Conservation (phyloP, 768 basidiomycete genomes). For the Leccinum longicurvipes region DNA sequence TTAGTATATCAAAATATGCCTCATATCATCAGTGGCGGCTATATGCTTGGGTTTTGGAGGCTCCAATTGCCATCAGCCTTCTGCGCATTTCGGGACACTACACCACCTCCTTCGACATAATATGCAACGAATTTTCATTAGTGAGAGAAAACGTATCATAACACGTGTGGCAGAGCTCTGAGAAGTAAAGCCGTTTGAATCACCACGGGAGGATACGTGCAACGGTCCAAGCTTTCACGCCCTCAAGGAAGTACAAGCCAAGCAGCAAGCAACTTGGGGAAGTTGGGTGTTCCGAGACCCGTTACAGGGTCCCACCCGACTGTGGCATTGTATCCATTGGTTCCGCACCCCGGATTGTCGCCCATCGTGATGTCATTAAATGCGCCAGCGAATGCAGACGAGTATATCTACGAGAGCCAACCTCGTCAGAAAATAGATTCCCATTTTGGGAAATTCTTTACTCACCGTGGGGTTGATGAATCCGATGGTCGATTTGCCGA, state of each 20-base stretch:
- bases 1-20: too few species aligned
- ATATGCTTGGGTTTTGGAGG: too few species aligned
- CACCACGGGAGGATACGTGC: background rate
- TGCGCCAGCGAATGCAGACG: constrained; percentile 6
- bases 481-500: constrained; percentile 33
- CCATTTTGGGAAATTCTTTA: constrained; percentile 19
- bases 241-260: constrained; percentile 39
- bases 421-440: background rate
- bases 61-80: too few species aligned
- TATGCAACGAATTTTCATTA: too few species aligned
- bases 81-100: too few species aligned
- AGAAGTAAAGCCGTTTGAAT: too few species aligned
- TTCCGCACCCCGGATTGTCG: constrained; percentile 28
- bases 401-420: constrained; percentile 14
- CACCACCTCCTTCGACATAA: too few species aligned
- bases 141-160: too few species aligned
- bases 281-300: constrained; percentile 42
- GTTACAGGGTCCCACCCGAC: constrained; percentile 34
- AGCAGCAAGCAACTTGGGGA: constrained; percentile 43
- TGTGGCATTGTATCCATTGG: constrained; percentile 24
- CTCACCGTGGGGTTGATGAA: constrained; percentile 47
- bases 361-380: constrained; percentile 24
- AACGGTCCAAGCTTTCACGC: background rate
- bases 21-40: too few species aligned
- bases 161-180: too few species aligned